A percentile compares a stretch with the other conserved stretches of the same genome.
Evolutionary conservation across 257 asterid genomes (phyloP).

Genomic region (Thymus quinquecostatus): DNA sequence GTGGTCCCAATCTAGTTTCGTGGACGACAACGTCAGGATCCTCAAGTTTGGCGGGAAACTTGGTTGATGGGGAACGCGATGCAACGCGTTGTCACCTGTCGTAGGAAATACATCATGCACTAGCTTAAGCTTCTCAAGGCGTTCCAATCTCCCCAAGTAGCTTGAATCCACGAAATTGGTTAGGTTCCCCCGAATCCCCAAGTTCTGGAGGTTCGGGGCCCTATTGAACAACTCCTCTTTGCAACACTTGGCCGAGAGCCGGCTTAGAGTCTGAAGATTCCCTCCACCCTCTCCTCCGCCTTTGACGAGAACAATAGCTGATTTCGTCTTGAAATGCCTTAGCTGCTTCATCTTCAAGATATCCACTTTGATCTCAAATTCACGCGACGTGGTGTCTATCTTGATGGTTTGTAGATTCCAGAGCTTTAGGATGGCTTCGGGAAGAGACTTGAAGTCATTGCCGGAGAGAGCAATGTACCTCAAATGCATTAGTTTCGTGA

Average conservation of each 20-base stretch:
- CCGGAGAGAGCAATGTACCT: constrained; percentile 34
- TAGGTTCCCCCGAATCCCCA: constrained; percentile 28
- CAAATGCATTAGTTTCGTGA: constrained; percentile 31
- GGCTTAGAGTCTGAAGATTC: constrained; percentile 32
- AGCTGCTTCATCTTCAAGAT: constrained; percentile 1
- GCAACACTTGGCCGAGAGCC: constrained; percentile 12
- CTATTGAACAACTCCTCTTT: constrained; percentile 15
- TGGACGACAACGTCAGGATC: constrained; percentile 23
- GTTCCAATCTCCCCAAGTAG: constrained; percentile 17
- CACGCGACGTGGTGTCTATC: constrained; percentile 19
- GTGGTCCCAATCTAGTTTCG: constrained; percentile 34
- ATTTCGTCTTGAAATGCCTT: constrained; percentile 11
- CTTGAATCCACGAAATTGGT: not conserved
- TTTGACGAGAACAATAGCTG: not conserved
- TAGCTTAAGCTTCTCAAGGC: constrained; percentile 30
- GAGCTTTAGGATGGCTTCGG: constrained; percentile 16
- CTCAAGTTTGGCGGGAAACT: constrained; percentile 25
- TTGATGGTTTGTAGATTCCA: constrained; percentile 37
- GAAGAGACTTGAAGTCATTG: constrained; percentile 30
- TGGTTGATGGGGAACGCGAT: constrained; percentile 5
- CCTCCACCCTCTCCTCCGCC: constrained; percentile 21
- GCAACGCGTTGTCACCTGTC: constrained; percentile 4
- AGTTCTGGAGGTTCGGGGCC: constrained; percentile 25
- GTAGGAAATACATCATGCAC: constrained; percentile 16
- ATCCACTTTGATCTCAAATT: constrained; percentile 8